These are phyloP conservation scores for Hanseniaspora mollemarum DNA, from an alignment of 805 yeast genomes.

Conservation along the genomic window DNA sequence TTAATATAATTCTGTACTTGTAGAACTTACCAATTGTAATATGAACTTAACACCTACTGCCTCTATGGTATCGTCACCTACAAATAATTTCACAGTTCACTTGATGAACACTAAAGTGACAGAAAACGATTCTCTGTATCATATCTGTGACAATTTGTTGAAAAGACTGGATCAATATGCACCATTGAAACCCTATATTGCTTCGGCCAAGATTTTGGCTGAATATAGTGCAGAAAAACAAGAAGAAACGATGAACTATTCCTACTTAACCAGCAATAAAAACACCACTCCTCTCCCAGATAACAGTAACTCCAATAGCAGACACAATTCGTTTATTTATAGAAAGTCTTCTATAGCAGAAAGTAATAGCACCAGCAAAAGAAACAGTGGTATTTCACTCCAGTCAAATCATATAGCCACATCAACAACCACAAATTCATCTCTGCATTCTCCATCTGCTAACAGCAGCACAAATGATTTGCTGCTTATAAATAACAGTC, in stretches of 20 bases:
- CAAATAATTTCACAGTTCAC: background rate
- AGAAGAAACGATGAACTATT: background rate
- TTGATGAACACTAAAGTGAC: conserved; percentile 55
- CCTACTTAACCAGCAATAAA: background rate
- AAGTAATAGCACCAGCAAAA: background rate
- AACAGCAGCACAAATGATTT: background rate
- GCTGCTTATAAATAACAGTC: conserved; percentile 1
- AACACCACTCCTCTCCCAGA: conserved; percentile 1
- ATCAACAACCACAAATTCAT: conserved; percentile 23
- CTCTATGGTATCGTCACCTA: background rate
- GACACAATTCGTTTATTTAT: conserved; percentile 19
- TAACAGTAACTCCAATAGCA: conserved; percentile 14
- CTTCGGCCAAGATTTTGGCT: conserved; percentile 8
- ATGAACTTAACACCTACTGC: background rate
- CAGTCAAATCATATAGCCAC: conserved; percentile 17
- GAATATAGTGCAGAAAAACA: conserved; percentile 11
- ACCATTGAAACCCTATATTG: conserved; percentile 57
- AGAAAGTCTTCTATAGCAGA: conserved; percentile 9
- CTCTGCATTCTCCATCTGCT: conserved; percentile 21
- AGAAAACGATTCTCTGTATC: conserved; percentile 57
- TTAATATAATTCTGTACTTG: no score
- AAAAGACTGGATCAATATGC: conserved; percentile 47
- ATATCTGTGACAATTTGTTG: conserved; percentile 49
- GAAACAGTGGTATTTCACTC: conserved; percentile 5
- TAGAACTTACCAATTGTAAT: no score